Evolutionary conservation across 768 basidiomycete genomes (phyloP).

Genomic region (Sarcodon aspratus): DNA sequence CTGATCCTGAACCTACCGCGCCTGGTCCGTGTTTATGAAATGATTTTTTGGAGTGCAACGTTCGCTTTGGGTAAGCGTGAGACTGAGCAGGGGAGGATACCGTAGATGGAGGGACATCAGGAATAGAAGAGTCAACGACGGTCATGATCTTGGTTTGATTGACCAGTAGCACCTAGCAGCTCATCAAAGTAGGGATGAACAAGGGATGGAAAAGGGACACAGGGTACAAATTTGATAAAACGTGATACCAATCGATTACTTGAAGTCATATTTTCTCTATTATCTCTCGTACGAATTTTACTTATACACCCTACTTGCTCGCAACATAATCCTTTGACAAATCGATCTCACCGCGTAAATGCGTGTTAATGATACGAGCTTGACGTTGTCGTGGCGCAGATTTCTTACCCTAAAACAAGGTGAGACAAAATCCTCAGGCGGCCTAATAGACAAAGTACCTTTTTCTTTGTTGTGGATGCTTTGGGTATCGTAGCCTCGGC

Average conservation of each 20-base stretch:
- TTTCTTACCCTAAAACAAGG: slow-evolving; percentile 50
- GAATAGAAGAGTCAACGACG: too few relatives aligned
- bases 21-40: slow-evolving; percentile 6
- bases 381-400: slow-evolving; percentile 63
- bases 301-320: not conserved
- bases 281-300: too few relatives aligned
- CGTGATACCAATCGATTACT: too few relatives aligned
- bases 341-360: slow-evolving; percentile 81
- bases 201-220: too few relatives aligned
- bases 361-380: slow-evolving; percentile 80
- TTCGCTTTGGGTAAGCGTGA: not conserved
- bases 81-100: not conserved
- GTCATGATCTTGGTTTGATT: too few relatives aligned
- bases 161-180: too few relatives aligned
- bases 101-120: not conserved
- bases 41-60: not conserved
- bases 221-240: too few relatives aligned
- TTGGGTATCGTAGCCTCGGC: slow-evolving; percentile 48
- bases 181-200: too few relatives aligned
- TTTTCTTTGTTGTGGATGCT: slow-evolving; percentile 51
- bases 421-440: not conserved
- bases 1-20: slow-evolving; percentile 1
- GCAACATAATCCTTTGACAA: slow-evolving; percentile 59
- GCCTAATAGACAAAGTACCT: slow-evolving; percentile 15
- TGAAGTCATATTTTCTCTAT: too few relatives aligned